Evolutionary conservation across 108 stramenopile genomes (phyloP).

Genomic region (Discostella pseudostelligera): DNA sequence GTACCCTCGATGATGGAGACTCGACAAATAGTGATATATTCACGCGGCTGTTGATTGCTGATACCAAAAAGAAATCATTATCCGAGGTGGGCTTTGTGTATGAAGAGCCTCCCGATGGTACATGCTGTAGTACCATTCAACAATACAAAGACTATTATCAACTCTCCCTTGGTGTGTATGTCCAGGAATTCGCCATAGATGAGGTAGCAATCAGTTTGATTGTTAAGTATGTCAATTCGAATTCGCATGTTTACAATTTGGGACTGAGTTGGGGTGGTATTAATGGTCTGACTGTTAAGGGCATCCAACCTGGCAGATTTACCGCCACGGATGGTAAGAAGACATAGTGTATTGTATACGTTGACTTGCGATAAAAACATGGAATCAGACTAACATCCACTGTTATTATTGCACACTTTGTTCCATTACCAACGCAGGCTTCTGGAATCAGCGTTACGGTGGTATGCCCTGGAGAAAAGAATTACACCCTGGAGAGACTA

Average conservation of each 20-base stretch:
- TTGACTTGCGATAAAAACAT: too few species aligned
- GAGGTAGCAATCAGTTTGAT: slow-evolving; percentile 67
- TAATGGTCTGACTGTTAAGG: slow-evolving; percentile 76
- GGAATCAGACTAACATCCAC: too few species aligned
- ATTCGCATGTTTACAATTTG: slow-evolving; percentile 63
- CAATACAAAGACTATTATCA: slow-evolving; percentile 69
- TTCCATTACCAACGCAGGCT: slow-evolving; percentile 43
- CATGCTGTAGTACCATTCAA: slow-evolving; percentile 57
- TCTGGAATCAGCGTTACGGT: slow-evolving; percentile 67
- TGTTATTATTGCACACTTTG: background rate
- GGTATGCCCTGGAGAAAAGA: slow-evolving; percentile 48
- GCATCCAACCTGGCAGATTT: slow-evolving; percentile 79
- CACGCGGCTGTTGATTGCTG: slow-evolving; percentile 26
- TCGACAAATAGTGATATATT: slow-evolving; percentile 40
- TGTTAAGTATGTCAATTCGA: slow-evolving; percentile 65
- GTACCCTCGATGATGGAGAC: slow-evolving; percentile 37
- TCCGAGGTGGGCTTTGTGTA: slow-evolving; percentile 28
- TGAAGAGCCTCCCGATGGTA: slow-evolving; percentile 21
- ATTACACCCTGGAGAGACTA: background rate
- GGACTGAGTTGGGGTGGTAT: slow-evolving; percentile 88
- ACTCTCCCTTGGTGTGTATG: slow-evolving; percentile 77
- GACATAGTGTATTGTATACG: background rate
- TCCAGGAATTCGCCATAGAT: slow-evolving; percentile 87
- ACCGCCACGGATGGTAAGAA: slow-evolving; percentile 60
- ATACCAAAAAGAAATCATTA: slow-evolving; percentile 27